Evolutionary conservation across 73 alveolate genomes (phyloP).

Genomic region (Breviolum minutum): DNA sequence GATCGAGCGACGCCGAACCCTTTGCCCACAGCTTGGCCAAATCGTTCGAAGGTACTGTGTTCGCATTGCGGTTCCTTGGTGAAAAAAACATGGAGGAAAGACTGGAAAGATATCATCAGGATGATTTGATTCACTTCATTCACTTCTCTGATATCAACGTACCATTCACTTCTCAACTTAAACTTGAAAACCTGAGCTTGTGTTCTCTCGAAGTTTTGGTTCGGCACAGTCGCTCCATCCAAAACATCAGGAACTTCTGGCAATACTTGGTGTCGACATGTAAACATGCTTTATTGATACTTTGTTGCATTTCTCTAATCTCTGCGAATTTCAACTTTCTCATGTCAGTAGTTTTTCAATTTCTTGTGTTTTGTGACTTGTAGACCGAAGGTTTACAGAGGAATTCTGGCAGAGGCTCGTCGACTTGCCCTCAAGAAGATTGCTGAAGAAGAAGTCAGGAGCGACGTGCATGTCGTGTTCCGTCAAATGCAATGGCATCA

Average conservation of each 20-base stretch:
- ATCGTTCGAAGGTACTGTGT: conserved; percentile 15
- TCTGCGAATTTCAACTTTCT: neutral
- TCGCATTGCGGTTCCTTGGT: conserved; percentile 28
- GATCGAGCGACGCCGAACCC: conserved; percentile 33
- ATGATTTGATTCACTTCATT: no score
- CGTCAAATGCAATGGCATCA: neutral
- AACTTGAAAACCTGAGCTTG: no score
- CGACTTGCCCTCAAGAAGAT: neutral
- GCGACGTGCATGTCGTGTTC: no score
- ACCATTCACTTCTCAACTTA: no score
- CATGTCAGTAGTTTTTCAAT: no score
- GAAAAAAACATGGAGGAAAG: neutral
- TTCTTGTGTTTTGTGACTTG: neutral
- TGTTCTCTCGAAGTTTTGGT: no score
- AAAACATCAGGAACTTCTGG: no score
- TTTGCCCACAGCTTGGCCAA: conserved; percentile 72
- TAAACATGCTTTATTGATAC: no score
- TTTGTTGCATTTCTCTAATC: neutral
- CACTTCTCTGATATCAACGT: no score
- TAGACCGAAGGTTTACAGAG: conserved; percentile 4
- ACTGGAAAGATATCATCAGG: neutral
- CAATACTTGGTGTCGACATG: no score
- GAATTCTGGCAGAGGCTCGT: conserved; percentile 45
- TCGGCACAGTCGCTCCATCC: no score
- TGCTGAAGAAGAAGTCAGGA: neutral